phyloP scores from a whole-genome alignment of 192 early-diverging fungal genomes.

The Coemansia asiatica region DNA sequence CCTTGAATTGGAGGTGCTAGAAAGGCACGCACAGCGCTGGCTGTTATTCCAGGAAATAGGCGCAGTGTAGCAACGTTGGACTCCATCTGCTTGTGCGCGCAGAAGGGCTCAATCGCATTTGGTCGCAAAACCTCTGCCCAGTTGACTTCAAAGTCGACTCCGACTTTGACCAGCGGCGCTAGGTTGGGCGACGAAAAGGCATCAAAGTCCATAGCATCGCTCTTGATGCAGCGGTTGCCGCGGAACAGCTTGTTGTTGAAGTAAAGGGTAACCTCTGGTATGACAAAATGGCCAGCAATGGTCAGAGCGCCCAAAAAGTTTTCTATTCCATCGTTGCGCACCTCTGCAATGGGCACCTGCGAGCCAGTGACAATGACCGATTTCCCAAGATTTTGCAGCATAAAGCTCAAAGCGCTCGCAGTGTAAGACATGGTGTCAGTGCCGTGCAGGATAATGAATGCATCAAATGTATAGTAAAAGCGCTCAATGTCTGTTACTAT shows the following conservation, averaged over 20 bases:
- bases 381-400: slow-evolving; percentile 96
- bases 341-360: slow-evolving; percentile 95
- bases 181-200: slow-evolving; percentile 89
- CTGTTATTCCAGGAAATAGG: slow-evolving; percentile 93
- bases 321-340: slow-evolving; percentile 96
- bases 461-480: slow-evolving; percentile 90
- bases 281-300: slow-evolving; percentile 97
- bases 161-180: slow-evolving; percentile 85
- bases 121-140: slow-evolving; percentile 88
- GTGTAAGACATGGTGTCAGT: slow-evolving; percentile 91
- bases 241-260: slow-evolving; percentile 92
- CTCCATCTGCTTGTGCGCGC: slow-evolving; percentile 82
- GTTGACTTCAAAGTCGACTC: slow-evolving; percentile 93
- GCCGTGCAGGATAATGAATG: slow-evolving; percentile 94
- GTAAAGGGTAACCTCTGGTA: slow-evolving; percentile 92
- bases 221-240: slow-evolving; percentile 83
- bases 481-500: slow-evolving; percentile 95
- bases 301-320: slow-evolving; percentile 95
- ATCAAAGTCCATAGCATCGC: slow-evolving; percentile 78
- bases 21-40: slow-evolving; percentile 82
- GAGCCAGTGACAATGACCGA: slow-evolving; percentile 97
- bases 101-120: slow-evolving; percentile 78
- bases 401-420: slow-evolving; percentile 86
- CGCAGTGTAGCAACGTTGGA: slow-evolving; percentile 84
- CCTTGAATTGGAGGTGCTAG: slow-evolving; percentile 83